Evolutionary conservation across 345 rosid species (phyloP).

Genomic region (Schrenkiella parvula): DNA sequence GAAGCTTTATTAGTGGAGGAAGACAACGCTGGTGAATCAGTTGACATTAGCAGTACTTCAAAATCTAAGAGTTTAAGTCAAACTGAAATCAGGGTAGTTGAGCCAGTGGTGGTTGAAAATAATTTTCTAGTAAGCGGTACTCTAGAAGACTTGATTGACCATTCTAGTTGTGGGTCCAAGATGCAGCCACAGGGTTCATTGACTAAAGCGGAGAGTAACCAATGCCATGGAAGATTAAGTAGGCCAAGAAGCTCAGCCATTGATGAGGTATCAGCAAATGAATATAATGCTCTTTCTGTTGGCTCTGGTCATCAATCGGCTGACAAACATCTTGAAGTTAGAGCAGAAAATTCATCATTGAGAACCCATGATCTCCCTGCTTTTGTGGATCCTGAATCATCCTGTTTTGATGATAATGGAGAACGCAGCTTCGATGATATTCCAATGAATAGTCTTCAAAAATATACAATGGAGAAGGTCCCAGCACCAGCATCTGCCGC

Average conservation of each 20-base stretch:
- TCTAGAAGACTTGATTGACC: constrained; percentile 9
- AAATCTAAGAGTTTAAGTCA: background rate
- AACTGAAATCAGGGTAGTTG: constrained; percentile 16
- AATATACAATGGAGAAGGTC: constrained; percentile 20
- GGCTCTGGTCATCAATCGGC: constrained; percentile 28
- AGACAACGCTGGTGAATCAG: constrained; percentile 4
- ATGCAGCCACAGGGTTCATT: constrained; percentile 2
- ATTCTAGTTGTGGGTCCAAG: constrained; percentile 27
- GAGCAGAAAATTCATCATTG: constrained; percentile 26
- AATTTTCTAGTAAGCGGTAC: constrained; percentile 8
- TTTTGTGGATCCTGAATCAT: constrained; percentile 39
- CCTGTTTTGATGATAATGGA: constrained; percentile 40
- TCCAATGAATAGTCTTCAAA: constrained; percentile 20
- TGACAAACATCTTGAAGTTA: constrained; percentile 18
- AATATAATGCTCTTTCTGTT: constrained; percentile 27
- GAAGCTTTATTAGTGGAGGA: constrained; percentile 17
- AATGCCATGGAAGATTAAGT: constrained; percentile 30
- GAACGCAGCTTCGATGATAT: constrained; percentile 27
- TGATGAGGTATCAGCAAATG: constrained; percentile 22
- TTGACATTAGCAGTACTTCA: constrained; percentile 18
- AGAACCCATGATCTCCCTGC: constrained; percentile 27
- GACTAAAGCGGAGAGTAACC: constrained; percentile 15
- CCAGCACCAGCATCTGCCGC: constrained; percentile 21
- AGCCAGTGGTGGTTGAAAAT: constrained; percentile 12
- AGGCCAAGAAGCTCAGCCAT: constrained; percentile 36